A percentile compares a stretch with the other conserved stretches of the same genome.
These are phyloP conservation scores for Tetracladium setigerum DNA, from an alignment of 495 filamentous ascomycete species.

Conservation along the genomic window DNA sequence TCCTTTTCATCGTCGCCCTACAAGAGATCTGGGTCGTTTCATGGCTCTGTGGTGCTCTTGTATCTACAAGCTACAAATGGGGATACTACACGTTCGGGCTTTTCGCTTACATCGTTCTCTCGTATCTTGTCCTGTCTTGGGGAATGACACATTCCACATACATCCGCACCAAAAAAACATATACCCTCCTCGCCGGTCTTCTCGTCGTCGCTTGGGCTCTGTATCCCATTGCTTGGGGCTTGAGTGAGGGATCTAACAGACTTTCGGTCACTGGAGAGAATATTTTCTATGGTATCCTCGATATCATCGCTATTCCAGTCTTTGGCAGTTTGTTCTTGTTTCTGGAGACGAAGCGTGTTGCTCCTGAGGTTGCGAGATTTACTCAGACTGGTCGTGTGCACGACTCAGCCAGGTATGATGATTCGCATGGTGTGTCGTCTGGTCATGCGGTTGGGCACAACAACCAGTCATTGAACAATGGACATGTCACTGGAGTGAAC, in stretches of 20 bases:
- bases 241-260: constrained; percentile 57
- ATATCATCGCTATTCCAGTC: constrained; percentile 51
- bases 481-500: too few relatives aligned
- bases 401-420: too few relatives aligned
- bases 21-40: constrained; percentile 54
- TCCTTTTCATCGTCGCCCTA: constrained; percentile 50
- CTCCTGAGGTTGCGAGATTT: too few relatives aligned
- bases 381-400: too few relatives aligned
- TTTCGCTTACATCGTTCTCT: constrained; percentile 48
- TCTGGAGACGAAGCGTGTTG: background rate
- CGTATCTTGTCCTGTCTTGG: constrained; percentile 42
- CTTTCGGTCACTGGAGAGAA: constrained; percentile 54
- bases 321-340: constrained; percentile 26
- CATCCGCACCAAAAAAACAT: constrained; percentile 45
- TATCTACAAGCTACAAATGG: constrained; percentile 52
- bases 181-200: constrained; percentile 39
- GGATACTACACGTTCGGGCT: constrained; percentile 58
- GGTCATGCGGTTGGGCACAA: too few relatives aligned
- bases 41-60: constrained; percentile 54
- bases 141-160: constrained; percentile 40
- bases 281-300: constrained; percentile 64
- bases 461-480: too few relatives aligned
- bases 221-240: constrained; percentile 60
- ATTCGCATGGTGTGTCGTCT: too few relatives aligned
- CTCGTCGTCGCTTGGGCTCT: constrained; percentile 49